Evolutionary conservation across 257 asterid species (phyloP).

Genomic region (Anisodus tanguticus): DNA sequence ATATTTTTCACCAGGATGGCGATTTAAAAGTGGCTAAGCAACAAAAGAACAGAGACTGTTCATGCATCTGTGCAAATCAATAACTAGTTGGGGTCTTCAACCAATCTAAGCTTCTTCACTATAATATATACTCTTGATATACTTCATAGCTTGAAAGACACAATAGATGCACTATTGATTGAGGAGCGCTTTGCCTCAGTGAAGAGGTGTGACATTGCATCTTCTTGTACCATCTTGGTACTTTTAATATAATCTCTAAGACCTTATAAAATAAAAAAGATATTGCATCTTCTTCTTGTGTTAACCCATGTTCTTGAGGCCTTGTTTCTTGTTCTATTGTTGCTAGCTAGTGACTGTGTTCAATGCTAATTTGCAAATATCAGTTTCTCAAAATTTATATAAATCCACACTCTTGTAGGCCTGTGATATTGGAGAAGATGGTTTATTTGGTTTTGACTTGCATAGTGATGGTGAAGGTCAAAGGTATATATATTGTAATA

Average conservation of each 20-base stretch:
- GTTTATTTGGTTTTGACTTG: slow-evolving; percentile 73
- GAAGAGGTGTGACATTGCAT: slow-evolving; percentile 14
- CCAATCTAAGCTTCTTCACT: background rate
- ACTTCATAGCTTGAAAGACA: slow-evolving; percentile 11
- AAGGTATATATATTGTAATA: slow-evolving; percentile 48
- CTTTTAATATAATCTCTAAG: too few species aligned
- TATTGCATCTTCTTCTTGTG: background rate
- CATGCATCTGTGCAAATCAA: slow-evolving; percentile 1
- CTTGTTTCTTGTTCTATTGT: background rate
- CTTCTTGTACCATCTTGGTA: background rate
- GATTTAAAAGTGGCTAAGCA: background rate
- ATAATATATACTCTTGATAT: background rate
- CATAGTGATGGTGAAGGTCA: slow-evolving; percentile 90
- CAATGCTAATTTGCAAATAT: background rate
- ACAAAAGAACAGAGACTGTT: background rate
- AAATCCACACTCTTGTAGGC: slow-evolving; percentile 54
- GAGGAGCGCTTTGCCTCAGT: background rate
- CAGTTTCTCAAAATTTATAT: background rate
- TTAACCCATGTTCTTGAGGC: background rate
- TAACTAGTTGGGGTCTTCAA: background rate
- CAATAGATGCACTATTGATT: background rate
- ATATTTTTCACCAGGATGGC: background rate
- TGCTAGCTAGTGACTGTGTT: background rate
- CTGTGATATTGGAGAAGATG: slow-evolving; percentile 76
- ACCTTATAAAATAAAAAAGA: too few species aligned